These are phyloP conservation scores for Kodamaea hsintzibuensis DNA, from an alignment of 805 yeast genomes.

Conservation along the genomic window DNA sequence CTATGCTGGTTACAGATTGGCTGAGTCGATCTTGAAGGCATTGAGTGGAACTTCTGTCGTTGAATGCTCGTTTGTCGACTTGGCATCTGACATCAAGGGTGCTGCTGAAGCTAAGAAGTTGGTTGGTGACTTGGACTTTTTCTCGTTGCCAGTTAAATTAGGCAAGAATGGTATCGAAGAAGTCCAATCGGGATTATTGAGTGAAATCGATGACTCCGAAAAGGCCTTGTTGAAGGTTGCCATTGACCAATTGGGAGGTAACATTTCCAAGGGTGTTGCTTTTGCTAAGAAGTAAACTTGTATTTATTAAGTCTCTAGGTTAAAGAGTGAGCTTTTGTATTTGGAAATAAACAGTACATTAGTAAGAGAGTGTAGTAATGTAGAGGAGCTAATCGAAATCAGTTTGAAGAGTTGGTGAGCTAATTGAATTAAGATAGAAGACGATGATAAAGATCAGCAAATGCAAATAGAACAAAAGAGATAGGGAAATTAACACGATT, in stretches of 20 bases:
- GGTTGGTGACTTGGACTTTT: conserved; percentile 47
- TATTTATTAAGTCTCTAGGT: not conserved
- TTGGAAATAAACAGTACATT: not conserved
- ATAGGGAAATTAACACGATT: too few species aligned
- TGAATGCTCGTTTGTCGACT: conserved; percentile 53
- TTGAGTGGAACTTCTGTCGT: conserved; percentile 27
- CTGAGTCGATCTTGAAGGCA: conserved; percentile 50
- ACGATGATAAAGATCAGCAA: too few species aligned
- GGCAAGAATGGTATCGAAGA: conserved; percentile 55
- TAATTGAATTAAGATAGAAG: too few species aligned
- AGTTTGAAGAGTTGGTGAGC: too few species aligned
- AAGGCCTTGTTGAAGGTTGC: conserved; percentile 55
- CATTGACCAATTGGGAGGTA: conserved; percentile 51
- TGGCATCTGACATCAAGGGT: conserved; percentile 52
- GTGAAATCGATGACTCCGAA: conserved; percentile 52
- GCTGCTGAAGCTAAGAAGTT: conserved; percentile 50
- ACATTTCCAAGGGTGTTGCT: conserved; percentile 59
- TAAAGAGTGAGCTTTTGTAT: not conserved
- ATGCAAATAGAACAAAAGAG: too few species aligned
- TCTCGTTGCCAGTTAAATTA: conserved; percentile 64
- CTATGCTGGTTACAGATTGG: conserved; percentile 83
- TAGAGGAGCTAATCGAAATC: too few species aligned
- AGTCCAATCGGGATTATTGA: conserved; percentile 55
- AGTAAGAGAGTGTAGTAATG: too few species aligned
- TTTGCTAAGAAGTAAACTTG: conserved; percentile 35